A percentile compares a stretch with the other conserved stretches of the same genome.
phyloP scores from a whole-genome alignment of 345 rosid species.

The Heritiera fomes region DNA sequence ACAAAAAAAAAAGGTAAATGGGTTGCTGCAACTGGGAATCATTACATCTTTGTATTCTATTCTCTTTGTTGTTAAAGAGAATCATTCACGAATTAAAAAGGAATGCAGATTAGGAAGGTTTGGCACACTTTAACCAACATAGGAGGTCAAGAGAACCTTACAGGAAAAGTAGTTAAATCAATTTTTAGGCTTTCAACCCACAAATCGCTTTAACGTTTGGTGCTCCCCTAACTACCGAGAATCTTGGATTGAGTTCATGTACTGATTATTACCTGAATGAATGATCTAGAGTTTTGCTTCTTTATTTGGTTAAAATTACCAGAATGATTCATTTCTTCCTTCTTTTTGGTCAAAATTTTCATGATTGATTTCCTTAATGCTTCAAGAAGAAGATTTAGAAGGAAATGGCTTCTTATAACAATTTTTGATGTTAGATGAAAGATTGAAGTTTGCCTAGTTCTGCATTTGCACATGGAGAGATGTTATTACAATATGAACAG shows the following conservation, averaged over 20 bases:
- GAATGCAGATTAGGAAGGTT: not conserved
- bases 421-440: not conserved
- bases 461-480: not conserved
- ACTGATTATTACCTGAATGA: not conserved
- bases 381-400: not conserved
- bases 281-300: not conserved
- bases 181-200: not conserved
- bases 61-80: not conserved
- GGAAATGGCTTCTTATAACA: not conserved
- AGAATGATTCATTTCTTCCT: not conserved
- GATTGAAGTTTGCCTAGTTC: not conserved
- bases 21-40: not conserved
- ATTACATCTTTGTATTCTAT: not conserved
- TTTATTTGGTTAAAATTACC: not conserved
- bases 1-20: not conserved
- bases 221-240: not conserved
- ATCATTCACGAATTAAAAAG: not conserved
- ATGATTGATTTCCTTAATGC: not conserved
- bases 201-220: not conserved
- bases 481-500: not conserved
- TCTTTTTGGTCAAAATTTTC: not conserved
- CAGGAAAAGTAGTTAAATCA: not conserved
- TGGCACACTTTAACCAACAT: slow-evolving; percentile 18
- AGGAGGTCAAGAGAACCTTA: not conserved
- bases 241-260: slow-evolving; percentile 1